A percentile compares a stretch with the other conserved stretches of the same genome.
Evolutionary conservation across 2,329 filamentous ascomycete genomes (phyloP).

Genomic region (Fusarium sp.): DNA sequence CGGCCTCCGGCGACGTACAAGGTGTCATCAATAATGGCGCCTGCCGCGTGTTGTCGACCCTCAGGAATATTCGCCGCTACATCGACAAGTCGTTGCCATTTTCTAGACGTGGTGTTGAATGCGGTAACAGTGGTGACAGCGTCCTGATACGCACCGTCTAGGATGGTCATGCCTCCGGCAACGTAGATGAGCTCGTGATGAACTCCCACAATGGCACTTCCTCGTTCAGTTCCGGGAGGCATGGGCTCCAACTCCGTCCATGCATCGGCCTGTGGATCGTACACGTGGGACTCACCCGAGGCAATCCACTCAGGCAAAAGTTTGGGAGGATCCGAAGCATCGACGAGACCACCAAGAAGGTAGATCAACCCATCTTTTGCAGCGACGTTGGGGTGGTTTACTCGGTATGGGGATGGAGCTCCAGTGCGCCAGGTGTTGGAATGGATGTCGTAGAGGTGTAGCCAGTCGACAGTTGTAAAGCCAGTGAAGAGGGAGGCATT

Average conservation of each 20-base stretch:
- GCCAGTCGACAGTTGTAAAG: neutral
- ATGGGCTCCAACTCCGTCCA: neutral
- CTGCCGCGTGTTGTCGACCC: neutral
- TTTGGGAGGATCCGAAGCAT: neutral
- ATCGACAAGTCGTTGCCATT: neutral
- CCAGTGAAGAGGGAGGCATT: neutral
- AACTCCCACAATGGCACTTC: neutral
- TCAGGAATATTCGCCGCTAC: neutral
- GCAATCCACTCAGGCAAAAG: neutral
- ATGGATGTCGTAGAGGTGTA: neutral
- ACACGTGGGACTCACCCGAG: neutral
- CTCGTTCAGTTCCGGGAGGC: neutral
- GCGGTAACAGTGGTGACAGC: neutral
- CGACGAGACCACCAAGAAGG: neutral
- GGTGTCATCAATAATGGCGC: neutral
- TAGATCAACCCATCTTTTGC: neutral
- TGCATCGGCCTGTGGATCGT: neutral
- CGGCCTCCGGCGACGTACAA: neutral
- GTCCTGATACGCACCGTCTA: neutral
- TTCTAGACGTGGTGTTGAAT: neutral
- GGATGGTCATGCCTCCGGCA: neutral
- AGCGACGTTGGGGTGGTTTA: neutral
- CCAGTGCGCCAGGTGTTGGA: neutral
- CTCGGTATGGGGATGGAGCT: neutral
- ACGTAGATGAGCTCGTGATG: neutral